phyloP scores from a whole-genome alignment of 1,139 yeast species.

The Yamadazyma aaseri region DNA sequence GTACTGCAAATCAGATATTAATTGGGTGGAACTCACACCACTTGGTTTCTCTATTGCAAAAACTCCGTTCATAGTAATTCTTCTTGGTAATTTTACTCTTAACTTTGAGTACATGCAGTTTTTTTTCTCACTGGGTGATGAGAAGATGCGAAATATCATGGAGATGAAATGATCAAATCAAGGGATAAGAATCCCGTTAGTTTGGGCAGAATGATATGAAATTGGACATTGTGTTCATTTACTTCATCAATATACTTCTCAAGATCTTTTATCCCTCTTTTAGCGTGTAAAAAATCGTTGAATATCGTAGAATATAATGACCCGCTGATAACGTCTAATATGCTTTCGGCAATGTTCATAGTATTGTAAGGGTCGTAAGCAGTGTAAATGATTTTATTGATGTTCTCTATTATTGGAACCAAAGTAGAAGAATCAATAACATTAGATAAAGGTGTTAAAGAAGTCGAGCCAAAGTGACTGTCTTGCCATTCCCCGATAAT shows the following conservation, averaged over 20 bases:
- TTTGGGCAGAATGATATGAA: constrained; percentile 53
- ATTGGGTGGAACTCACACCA: constrained; percentile 78
- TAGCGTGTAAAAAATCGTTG: constrained; percentile 17
- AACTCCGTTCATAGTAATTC: constrained; percentile 66
- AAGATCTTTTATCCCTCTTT: constrained; percentile 31
- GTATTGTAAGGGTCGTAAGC: constrained; percentile 41
- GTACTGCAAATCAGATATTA: constrained; percentile 63
- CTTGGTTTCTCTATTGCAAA: constrained; percentile 92
- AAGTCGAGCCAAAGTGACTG: constrained; percentile 49
- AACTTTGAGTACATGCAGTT: not conserved
- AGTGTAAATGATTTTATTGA: constrained; percentile 44
- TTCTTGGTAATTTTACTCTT: not conserved
- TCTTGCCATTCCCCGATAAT: constrained; percentile 40
- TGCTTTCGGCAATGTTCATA: constrained; percentile 37
- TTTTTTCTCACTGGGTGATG: too few relatives aligned
- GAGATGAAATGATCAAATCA: constrained; percentile 3
- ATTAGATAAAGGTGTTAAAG: constrained; percentile 53
- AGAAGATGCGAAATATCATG: constrained; percentile 1
- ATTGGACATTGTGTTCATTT: constrained; percentile 29
- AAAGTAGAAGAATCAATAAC: constrained; percentile 39
- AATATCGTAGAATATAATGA: constrained; percentile 26
- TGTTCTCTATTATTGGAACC: constrained; percentile 32
- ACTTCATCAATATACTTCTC: constrained; percentile 45
- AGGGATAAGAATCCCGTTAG: constrained; percentile 59
- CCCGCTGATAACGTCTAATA: constrained; percentile 49